These are phyloP conservation scores for Chaetomiaceae sp. DNA, from an alignment of 2,329 filamentous ascomycete genomes.

Conservation along the genomic window DNA sequence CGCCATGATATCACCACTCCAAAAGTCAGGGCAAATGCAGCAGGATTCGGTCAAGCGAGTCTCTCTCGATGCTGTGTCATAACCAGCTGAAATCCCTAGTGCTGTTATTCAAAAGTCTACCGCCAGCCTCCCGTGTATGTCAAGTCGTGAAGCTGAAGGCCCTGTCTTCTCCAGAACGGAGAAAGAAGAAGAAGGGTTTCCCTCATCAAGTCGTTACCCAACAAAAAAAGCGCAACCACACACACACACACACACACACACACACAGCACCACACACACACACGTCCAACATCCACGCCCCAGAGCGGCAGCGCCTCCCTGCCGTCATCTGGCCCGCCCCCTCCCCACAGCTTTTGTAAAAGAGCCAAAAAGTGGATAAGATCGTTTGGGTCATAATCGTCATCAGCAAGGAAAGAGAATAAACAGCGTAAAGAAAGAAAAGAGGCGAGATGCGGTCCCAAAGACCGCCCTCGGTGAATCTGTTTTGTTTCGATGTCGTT, in stretches of 20 bases:
- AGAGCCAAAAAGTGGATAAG: not conserved
- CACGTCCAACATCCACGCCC: not conserved
- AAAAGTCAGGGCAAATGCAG: too few relatives aligned
- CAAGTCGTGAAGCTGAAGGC: not conserved
- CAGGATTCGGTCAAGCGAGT: too few relatives aligned
- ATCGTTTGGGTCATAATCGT: not conserved
- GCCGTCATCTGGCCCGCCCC: not conserved
- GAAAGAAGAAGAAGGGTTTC: too few relatives aligned
- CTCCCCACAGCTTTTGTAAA: not conserved
- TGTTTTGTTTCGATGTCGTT: too few relatives aligned
- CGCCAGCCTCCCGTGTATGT: constrained; percentile 11
- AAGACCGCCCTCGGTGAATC: too few relatives aligned
- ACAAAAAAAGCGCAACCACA: constrained; percentile 5
- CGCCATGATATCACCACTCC: too few relatives aligned
- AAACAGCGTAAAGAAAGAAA: not conserved
- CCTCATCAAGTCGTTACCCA: constrained; percentile 17
- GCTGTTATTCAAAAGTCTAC: constrained; percentile 7
- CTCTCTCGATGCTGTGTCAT: constrained; percentile 7
- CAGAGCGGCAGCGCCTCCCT: too few relatives aligned
- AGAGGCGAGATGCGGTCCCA: not conserved
- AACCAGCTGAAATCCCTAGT: not conserved
- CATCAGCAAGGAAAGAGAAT: not conserved
- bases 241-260: not conserved
- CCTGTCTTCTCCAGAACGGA: constrained; percentile 1
- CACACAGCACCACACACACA: not conserved